These are phyloP conservation scores for Arthrobotrys conoides DNA, from an alignment of 2,329 filamentous ascomycete genomes.

Conservation along the genomic window DNA sequence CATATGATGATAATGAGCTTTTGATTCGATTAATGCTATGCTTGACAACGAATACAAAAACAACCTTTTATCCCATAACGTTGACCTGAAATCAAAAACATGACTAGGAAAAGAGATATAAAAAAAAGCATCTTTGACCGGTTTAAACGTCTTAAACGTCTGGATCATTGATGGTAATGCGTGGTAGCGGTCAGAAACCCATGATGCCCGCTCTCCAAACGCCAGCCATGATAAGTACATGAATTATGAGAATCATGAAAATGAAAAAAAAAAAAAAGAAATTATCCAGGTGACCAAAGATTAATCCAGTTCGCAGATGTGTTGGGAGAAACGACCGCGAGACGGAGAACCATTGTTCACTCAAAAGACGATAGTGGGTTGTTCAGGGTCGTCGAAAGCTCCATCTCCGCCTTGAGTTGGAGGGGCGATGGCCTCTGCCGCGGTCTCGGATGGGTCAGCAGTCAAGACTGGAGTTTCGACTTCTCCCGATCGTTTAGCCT, in stretches of 20 bases:
- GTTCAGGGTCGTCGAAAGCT: constrained; percentile 41
- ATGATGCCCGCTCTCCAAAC: constrained; percentile 4
- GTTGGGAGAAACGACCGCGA: not conserved
- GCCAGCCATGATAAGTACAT: not conserved
- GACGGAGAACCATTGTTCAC: not conserved
- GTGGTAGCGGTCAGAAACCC: not conserved
- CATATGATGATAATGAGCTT: not conserved
- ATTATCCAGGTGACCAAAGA: not conserved
- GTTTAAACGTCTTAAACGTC: not conserved
- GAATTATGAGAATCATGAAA: constrained; percentile 1
- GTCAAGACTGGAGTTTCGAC: not conserved
- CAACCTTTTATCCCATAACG: not conserved
- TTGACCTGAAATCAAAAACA: not conserved
- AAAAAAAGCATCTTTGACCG: not conserved
- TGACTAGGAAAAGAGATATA: not conserved
- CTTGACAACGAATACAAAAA: not conserved
- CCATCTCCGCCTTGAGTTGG: constrained; percentile 20
- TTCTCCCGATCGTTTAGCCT: constrained; percentile 36
- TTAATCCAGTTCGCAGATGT: not conserved
- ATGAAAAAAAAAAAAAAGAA: not conserved
- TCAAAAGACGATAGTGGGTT: constrained; percentile 55
- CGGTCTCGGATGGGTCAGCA: constrained; percentile 3
- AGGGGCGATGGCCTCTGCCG: not conserved
- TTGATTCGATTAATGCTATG: constrained; percentile 1
- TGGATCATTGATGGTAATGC: not conserved